Percentiles rank a stretch among this genome's conserved stretches.
These are phyloP conservation scores for Pterula multifida DNA, from an alignment of 1,284 basidiomycete species.

Conservation along the genomic window DNA sequence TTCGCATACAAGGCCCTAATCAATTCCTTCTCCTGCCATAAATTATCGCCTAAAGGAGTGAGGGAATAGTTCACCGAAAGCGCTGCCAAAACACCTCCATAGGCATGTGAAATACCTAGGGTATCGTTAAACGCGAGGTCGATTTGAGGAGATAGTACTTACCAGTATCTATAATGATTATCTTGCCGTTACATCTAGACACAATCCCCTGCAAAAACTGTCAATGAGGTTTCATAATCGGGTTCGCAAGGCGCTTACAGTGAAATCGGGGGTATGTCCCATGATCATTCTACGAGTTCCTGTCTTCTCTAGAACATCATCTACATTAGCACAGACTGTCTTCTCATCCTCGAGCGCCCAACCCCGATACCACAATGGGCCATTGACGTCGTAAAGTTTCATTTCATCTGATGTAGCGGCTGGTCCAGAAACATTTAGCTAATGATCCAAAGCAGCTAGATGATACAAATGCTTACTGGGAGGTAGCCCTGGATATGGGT, in stretches of 20 bases:
- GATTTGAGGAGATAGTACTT: slow-evolving; percentile 9
- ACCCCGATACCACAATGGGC: slow-evolving; percentile 85
- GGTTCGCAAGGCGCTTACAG: slow-evolving; percentile 24
- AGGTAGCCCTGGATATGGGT: slow-evolving; percentile 71
- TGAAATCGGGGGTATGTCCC: slow-evolving; percentile 89
- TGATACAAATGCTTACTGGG: slow-evolving; percentile 18
- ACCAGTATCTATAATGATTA: slow-evolving; percentile 88
- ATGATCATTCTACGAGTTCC: slow-evolving; percentile 82
- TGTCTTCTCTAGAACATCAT: slow-evolving; percentile 55
- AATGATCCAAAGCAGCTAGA: background rate
- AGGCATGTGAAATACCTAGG: slow-evolving; percentile 82
- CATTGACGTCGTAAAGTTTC: slow-evolving; percentile 62
- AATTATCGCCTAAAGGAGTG: slow-evolving; percentile 30
- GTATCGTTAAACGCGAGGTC: background rate
- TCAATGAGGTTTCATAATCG: slow-evolving; percentile 5
- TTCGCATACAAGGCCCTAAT: slow-evolving; percentile 69
- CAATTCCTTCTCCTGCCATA: slow-evolving; percentile 68
- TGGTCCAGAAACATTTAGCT: slow-evolving; percentile 18
- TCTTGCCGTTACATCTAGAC: slow-evolving; percentile 72
- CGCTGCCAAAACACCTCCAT: slow-evolving; percentile 83
- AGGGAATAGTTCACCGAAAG: slow-evolving; percentile 77
- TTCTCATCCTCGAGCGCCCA: slow-evolving; percentile 70
- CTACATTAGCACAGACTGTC: slow-evolving; percentile 59
- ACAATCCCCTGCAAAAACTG: slow-evolving; percentile 55
- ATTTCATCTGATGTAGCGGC: slow-evolving; percentile 56